Percentiles rank a stretch among this genome's conserved stretches.
These are phyloP conservation scores for Patellaria atrata DNA, from an alignment of 495 filamentous ascomycete genomes.

Conservation along the genomic window DNA sequence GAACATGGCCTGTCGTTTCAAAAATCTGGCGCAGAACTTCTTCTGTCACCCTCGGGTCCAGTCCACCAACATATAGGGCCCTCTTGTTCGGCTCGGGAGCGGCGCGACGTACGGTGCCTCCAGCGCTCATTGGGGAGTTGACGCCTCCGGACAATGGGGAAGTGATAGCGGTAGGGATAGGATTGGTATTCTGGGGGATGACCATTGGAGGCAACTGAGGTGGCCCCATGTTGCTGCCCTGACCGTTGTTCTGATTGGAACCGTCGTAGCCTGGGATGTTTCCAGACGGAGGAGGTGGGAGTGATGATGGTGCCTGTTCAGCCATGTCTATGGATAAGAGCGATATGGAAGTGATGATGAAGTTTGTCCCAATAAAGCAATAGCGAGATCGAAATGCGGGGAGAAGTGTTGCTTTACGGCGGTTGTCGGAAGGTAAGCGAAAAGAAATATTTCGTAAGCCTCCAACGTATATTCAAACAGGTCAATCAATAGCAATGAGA, in stretches of 20 bases:
- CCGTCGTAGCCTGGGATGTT: conserved; percentile 25
- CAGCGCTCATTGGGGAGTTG: conserved; percentile 48
- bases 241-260: conserved; percentile 20
- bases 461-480: no score
- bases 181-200: conserved; percentile 94
- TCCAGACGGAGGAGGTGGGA: conserved; percentile 20
- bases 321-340: no score
- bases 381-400: neutral
- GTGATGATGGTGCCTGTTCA: conserved; percentile 15
- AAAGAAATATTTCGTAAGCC: neutral
- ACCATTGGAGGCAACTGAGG: conserved; percentile 76
- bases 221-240: conserved; percentile 60
- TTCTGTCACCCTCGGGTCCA: conserved; percentile 91
- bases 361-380: no score
- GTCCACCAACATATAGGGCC: conserved; percentile 87
- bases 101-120: conserved; percentile 47
- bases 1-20: conserved; percentile 94
- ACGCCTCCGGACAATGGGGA: conserved; percentile 36
- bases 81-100: conserved; percentile 98
- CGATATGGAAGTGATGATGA: no score
- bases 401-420: neutral
- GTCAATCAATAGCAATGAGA: no score
- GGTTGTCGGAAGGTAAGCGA: neutral
- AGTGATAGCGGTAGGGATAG: conserved; percentile 80
- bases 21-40: conserved; percentile 97